Base-by-base conservation (phyloP, 1,284 basidiomycete species). In the Binderoboletus segoi region DNA sequence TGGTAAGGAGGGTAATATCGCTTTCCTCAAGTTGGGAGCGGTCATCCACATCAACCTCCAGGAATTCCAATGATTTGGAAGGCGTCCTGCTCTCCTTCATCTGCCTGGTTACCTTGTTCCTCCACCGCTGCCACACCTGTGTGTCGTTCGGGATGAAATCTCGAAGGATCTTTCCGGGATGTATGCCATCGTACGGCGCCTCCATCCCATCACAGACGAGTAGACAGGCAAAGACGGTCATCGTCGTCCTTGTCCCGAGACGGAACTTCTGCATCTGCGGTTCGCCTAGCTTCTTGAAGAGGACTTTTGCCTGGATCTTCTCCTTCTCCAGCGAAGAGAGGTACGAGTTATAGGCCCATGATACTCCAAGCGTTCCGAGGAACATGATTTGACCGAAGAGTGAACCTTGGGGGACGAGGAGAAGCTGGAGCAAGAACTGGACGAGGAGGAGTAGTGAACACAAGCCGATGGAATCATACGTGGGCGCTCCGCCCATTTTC, bases 341-440 rank as follows among this genome's bases (percentile, higher is more conserved):
- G 24, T 62, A 73, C 2, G 64, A 66, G 40, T 71, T 74, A 43
- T 73, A 73, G 4, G 10, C 51, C 70, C 70, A 72, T 4, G 70
- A 74, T 10, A 71, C 62, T 1, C 61, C 66, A 4, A 72, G 62
- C 0, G 71, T 60, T 0, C 38, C 28, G 23, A 72, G 53, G 48
- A 72, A 72, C 65, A 72, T 59, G 44, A 69, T 53, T 45, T 74
- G 70, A n/a, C 71, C 72, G 15, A 72, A 73, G 30, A 70, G 58
- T 4, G 40, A 10, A 21, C 43, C 63, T 33, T 64, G 63, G 16
- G 63, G 65, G 12, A 64, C 61, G 24, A 74, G 62, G 50, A 74
- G 59, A 3, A 74, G 54, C 50, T 74, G 70, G 23, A 61, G 49
- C 18, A 72, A 16, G 54, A 67, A 69, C 32, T 72, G 72, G 8